Percentiles rank a stretch among this genome's conserved stretches.
Conservation (phyloP, 2,329 filamentous ascomycete genomes). For the Cladosporium velox region DNA sequence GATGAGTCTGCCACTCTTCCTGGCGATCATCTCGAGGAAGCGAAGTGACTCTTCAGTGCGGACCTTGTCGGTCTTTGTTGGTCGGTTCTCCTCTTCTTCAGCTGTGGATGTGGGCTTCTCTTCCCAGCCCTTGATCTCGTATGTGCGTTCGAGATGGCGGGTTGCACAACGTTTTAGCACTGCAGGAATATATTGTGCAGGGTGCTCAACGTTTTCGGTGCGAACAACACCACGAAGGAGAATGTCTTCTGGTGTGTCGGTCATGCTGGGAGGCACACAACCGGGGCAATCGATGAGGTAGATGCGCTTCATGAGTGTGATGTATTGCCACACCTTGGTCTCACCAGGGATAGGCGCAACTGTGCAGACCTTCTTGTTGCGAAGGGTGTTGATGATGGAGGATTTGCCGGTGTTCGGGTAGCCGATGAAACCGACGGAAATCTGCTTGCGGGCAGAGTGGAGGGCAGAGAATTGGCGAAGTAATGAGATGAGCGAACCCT, state of each 20-base stretch:
- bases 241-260: slow-evolving; percentile 83
- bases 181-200: slow-evolving; percentile 90
- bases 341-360: slow-evolving; percentile 94
- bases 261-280: slow-evolving; percentile 85
- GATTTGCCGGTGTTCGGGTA: slow-evolving; percentile 96
- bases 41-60: slow-evolving; percentile 65
- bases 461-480: slow-evolving; percentile 89
- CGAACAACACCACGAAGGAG: slow-evolving; percentile 87
- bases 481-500: slow-evolving; percentile 88
- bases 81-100: slow-evolving; percentile 22
- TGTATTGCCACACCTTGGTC: slow-evolving; percentile 98
- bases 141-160: slow-evolving; percentile 89
- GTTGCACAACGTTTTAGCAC: slow-evolving; percentile 78
- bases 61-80: slow-evolving; percentile 34
- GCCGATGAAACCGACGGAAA: slow-evolving; percentile 84
- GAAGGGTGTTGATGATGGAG: slow-evolving; percentile 93
- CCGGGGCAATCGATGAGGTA: slow-evolving; percentile 96
- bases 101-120: slow-evolving; percentile 19
- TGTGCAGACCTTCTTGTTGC: slow-evolving; percentile 90
- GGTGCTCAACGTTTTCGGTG: slow-evolving; percentile 94
- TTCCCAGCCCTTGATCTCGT: slow-evolving; percentile 76
- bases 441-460: slow-evolving; percentile 88
- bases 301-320: slow-evolving; percentile 91
- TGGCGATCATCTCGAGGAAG: slow-evolving; percentile 82
- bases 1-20: slow-evolving; percentile 82